Base-by-base conservation (phyloP, 805 yeast genomes). In the Starmera amethionina region DNA sequence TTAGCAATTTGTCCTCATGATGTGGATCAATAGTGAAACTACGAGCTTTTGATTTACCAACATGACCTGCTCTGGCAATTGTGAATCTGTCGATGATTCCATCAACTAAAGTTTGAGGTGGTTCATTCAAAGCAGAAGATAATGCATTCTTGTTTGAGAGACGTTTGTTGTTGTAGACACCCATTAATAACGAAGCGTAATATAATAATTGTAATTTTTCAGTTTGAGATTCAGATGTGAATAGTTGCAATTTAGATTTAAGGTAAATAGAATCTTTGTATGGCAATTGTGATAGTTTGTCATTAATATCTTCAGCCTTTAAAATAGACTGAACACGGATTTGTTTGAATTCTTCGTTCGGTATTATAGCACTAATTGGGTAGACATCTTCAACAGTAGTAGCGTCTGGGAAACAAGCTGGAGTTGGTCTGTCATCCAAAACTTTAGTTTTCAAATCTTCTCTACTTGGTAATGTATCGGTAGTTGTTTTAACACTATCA, bases 11-110 rank as follows among this genome's bases (percentile, higher is more conserved):
- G 63, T 87, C 96, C 60, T 87, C 96, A 55, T 77, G 75, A 51
- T 76, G 81, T 33, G 97, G 96, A 55, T 93, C 97, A 45, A 93
- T 75, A 46, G 74, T 68, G 58, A 75, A 90, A n/a, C 81, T 72
- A 50, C 80, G 74, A 46, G 81, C 87, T 56, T 80, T 82, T n/a
- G 83, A 65, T 59, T 75, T 79, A 42, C 93, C 94, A 46, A 77
- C 72, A 39, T 68, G 72, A 8, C 84, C 76, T 8, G 85, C 70
- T 51, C 73, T 75, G 28, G 72, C 54, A 27, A 80, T 73, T 12
- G 97, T 74, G 61, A 87, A 93, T 44, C 82, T 71, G 38, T 72
- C 72, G 44, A 93, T 62, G 30, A 86, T 60, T 33, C 85, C 84
- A 52, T 83, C 89, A 6, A 88, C 63, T 22, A 90, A 66, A 3